Evolutionary conservation across 2,329 filamentous ascomycete genomes (phyloP), one percentile per base, ranked within the genome.

Genomic region (Trichoderma brevicompactum): DNA sequence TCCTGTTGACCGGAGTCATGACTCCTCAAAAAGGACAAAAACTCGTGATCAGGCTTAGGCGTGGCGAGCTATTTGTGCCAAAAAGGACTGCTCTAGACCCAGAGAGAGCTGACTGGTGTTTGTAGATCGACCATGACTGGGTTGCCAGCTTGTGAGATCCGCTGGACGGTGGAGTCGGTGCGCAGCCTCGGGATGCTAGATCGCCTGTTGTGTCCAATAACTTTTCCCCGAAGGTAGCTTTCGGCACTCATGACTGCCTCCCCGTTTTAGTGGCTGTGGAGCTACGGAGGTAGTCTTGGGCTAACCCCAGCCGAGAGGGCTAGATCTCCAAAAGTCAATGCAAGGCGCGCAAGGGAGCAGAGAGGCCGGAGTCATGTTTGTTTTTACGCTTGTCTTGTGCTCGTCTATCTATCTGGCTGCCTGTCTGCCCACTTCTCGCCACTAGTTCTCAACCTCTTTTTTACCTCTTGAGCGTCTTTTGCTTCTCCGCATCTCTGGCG

Each of bases 401-500:
- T 58, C 52, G 28, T 34, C 32, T 9, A 19, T 10, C n/a, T 48
- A 59, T 48, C 28, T 23, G 3, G 19, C 8, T 56, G 54, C 19
- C 54, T 58, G 41, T 43, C n/a, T 58, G 40, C 40, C 41, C 23
- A 32, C 41, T 13, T 12, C 34, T 15, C 17, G 38, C 52, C 52
- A 43, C 38, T 34, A 15, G 7, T 23, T 17, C 40, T 44, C 23
- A 5, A 28, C 23, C 23, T 28, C 23, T 28, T 40, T 23, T 52
- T 63, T 68, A 89, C 74, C 87, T 78, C 80, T 89, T 89, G 72
- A 89, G 69, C 6, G 86, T 89, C 82, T 88, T 89, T 76, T 89
- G 94, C 86, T 99, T 99, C 86, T 97, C 94, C 1, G 93, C 95
- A 82, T 95, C 92, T 68, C 88, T 89, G 46, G 92, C 89, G 70